Percentiles rank a stretch among this genome's conserved stretches.
These are phyloP conservation scores for Phaeophleospora eucalypticola DNA, from an alignment of 2,329 filamentous ascomycete species.

Conservation along the genomic window DNA sequence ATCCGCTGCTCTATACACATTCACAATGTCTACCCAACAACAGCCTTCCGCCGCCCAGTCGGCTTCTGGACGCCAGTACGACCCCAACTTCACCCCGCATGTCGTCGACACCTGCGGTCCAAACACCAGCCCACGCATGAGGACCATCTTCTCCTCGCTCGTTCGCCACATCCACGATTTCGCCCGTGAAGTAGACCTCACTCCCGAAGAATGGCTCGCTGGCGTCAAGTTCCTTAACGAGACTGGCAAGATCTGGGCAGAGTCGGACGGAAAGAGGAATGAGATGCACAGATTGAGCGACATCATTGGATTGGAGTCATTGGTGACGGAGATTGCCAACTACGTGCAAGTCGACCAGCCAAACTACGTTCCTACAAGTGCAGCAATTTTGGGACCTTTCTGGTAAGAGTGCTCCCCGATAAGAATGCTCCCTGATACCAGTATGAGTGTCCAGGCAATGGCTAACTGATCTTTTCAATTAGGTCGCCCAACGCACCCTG, in stretches of 20 bases:
- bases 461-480: too few species aligned
- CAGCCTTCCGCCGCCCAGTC: not conserved
- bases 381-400: constrained; percentile 72
- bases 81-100: constrained; percentile 71
- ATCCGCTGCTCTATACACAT: too few species aligned
- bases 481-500: constrained; percentile 59
- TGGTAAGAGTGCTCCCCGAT: constrained; percentile 60
- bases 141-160: constrained; percentile 59
- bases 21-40: constrained; percentile 9
- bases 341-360: constrained; percentile 58
- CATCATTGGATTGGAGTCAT: constrained; percentile 67
- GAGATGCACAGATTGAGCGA: constrained; percentile 71
- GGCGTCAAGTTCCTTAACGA: constrained; percentile 73
- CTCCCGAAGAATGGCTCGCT: constrained; percentile 70
- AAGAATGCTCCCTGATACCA: too few species aligned
- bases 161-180: constrained; percentile 76
- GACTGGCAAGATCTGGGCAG: constrained; percentile 58
- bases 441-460: too few species aligned
- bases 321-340: constrained; percentile 65
- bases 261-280: constrained; percentile 63
- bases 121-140: constrained; percentile 61
- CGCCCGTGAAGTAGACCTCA: constrained; percentile 71
- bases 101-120: constrained; percentile 71
- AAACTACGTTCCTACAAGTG: constrained; percentile 63
- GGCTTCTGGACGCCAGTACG: constrained; percentile 48